Conservation (phyloP, 768 basidiomycete species). For the Pleurotus tuber-regium region DNA sequence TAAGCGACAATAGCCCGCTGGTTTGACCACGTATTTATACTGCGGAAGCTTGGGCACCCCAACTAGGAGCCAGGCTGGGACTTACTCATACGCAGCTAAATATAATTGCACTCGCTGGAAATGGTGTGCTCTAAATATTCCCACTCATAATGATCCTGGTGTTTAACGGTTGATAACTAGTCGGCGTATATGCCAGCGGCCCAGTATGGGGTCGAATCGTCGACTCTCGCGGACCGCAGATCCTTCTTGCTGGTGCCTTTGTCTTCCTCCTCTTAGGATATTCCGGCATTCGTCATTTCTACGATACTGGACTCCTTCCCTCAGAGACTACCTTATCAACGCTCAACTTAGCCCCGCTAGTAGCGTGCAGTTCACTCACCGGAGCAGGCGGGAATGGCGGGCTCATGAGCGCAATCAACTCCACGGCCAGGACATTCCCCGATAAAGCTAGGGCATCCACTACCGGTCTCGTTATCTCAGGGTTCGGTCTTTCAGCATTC, state of each 20-base stretch:
- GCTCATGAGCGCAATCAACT: constrained; percentile 66
- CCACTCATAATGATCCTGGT: neutral
- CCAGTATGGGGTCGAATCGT: constrained; percentile 81
- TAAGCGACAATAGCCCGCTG: constrained; percentile 22
- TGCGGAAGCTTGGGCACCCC: constrained; percentile 75
- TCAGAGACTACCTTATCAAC: constrained; percentile 34
- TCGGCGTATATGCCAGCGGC: constrained; percentile 75
- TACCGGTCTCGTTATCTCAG: constrained; percentile 78
- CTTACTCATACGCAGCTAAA: constrained; percentile 83
- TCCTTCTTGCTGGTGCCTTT: constrained; percentile 59
- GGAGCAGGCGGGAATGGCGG: constrained; percentile 79
- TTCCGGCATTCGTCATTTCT: constrained; percentile 67
- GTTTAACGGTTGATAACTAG: constrained; percentile 19
- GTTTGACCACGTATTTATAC: neutral
- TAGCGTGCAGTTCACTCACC: constrained; percentile 65
- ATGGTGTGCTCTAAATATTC: constrained; percentile 42
- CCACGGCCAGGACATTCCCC: constrained; percentile 81
- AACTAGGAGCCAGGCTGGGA: constrained; percentile 72
- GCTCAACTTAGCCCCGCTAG: constrained; percentile 47
- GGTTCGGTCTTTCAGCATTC: constrained; percentile 91
- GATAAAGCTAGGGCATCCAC: constrained; percentile 71
- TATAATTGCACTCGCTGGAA: constrained; percentile 77
- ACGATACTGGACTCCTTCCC: constrained; percentile 46
- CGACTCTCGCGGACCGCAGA: constrained; percentile 69
- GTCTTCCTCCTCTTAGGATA: constrained; percentile 69